Percentiles rank a stretch among this genome's conserved stretches.
Conservation (phyloP, 768 basidiomycete genomes). For the Rhodotorula sphaerocarpa region DNA sequence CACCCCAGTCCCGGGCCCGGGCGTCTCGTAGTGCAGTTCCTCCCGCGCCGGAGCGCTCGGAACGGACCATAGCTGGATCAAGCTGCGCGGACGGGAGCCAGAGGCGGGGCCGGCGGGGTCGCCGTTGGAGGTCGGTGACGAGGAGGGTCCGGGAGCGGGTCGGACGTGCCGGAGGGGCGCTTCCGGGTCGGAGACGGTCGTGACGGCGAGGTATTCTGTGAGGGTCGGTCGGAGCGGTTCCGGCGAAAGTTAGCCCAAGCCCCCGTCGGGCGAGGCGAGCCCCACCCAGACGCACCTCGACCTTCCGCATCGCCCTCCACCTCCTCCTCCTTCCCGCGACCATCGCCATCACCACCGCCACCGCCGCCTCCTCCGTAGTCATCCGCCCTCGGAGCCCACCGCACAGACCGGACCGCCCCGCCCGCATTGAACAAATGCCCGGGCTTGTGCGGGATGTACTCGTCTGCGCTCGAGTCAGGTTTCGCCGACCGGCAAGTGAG, state of each 20-base stretch:
- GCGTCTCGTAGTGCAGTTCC: too few species aligned
- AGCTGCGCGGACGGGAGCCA: too few species aligned
- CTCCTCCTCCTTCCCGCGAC: too few species aligned
- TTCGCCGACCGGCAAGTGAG: not conserved
- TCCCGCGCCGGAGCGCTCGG: not conserved
- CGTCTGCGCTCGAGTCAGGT: slow-evolving; percentile 49
- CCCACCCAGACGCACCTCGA: too few species aligned
- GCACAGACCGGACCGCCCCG: slow-evolving; percentile 78
- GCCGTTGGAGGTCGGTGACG: slow-evolving; percentile 47
- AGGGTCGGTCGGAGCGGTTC: not conserved
- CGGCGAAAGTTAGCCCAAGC: not conserved
- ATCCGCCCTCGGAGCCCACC: slow-evolving; percentile 80
- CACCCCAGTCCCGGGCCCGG: too few species aligned
- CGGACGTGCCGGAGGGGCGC: slow-evolving; percentile 3
- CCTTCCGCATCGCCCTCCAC: too few species aligned
- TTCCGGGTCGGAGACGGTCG: slow-evolving; percentile 38
- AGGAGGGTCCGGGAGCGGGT: slow-evolving; percentile 53
- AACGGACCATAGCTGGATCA: slow-evolving; percentile 74
- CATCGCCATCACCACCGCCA: too few species aligned
- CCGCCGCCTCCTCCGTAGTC: slow-evolving; percentile 50
- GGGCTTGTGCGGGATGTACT: slow-evolving; percentile 54
- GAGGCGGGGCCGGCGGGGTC: too few species aligned
- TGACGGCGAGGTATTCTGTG: slow-evolving; percentile 74
- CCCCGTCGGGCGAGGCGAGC: not conserved
- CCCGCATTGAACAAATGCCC: slow-evolving; percentile 76